phyloP scores from a whole-genome alignment of 2,329 filamentous ascomycete genomes.

The Colletotrichum echinochloae region DNA sequence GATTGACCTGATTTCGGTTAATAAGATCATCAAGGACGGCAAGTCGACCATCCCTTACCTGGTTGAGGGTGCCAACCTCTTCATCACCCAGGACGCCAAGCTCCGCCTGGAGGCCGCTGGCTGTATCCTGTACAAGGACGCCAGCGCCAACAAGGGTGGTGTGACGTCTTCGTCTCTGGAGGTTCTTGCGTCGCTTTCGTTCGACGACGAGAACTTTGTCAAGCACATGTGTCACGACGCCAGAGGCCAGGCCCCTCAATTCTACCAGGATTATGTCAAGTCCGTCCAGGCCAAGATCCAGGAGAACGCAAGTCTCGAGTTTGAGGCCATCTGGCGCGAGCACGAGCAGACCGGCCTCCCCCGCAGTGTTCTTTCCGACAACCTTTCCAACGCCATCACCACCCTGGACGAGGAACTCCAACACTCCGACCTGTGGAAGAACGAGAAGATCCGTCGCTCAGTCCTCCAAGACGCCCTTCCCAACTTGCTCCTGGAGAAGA shows the following conservation, averaged over 20 bases:
- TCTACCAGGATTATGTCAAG: conserved; percentile 94
- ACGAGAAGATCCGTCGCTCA: conserved; percentile 79
- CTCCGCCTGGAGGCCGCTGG: conserved; percentile 94
- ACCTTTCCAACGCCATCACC: conserved; percentile 92
- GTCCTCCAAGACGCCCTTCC: conserved; percentile 90
- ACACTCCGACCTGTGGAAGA: conserved; percentile 90
- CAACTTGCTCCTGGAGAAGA: conserved; percentile 84
- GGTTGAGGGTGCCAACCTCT: conserved; percentile 96
- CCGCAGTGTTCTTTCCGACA: conserved; percentile 90
- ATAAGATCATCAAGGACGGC: conserved; percentile 89
- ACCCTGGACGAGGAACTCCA: conserved; percentile 96
- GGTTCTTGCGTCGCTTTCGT: conserved; percentile 92
- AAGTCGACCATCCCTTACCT: conserved; percentile 92
- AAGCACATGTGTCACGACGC: conserved; percentile 92
- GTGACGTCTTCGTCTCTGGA: conserved; percentile 98
- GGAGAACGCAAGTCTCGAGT: conserved; percentile 92
- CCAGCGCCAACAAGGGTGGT: conserved; percentile 97
- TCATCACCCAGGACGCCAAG: conserved; percentile 99
- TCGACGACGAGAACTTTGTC: conserved; percentile 89
- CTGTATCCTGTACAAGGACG: conserved; percentile 96
- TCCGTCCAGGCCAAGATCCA: conserved; percentile 92
- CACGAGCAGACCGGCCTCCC: conserved; percentile 83
- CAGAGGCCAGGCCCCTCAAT: conserved; percentile 80
- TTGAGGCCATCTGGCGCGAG: conserved; percentile 98
- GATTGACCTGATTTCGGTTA: conserved; percentile 90